phyloP scores from a whole-genome alignment of 2,329 filamentous ascomycete species.

The Trichoderma aggressivum region DNA sequence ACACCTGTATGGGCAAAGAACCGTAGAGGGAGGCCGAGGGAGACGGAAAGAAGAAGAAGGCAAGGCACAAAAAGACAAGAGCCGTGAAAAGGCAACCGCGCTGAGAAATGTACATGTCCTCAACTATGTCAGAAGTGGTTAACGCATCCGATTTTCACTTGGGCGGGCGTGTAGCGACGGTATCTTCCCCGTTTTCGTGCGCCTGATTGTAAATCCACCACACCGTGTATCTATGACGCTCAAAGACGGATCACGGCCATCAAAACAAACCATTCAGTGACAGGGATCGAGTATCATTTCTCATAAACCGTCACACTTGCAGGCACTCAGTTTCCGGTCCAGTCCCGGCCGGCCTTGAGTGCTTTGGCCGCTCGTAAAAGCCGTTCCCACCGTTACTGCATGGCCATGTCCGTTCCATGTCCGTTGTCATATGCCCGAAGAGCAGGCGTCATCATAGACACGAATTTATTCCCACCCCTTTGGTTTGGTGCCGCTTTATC shows the following conservation, averaged over 20 bases:
- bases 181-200: not conserved
- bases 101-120: too few species aligned
- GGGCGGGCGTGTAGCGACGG: too few species aligned
- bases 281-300: not conserved
- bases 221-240: not conserved
- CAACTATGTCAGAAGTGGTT: too few species aligned
- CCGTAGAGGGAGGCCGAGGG: too few species aligned
- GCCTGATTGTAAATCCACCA: not conserved
- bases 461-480: not conserved
- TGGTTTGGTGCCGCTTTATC: not conserved
- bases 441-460: not conserved
- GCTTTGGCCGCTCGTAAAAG: not conserved
- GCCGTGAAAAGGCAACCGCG: too few species aligned
- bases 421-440: not conserved
- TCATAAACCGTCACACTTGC: not conserved
- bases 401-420: not conserved
- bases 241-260: not conserved
- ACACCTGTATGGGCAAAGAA: too few species aligned
- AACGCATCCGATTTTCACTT: too few species aligned
- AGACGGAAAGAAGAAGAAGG: too few species aligned
- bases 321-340: not conserved
- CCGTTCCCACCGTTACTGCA: not conserved
- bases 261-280: not conserved
- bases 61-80: too few species aligned
- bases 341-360: fast-evolving